phyloP scores from a whole-genome alignment of 2,329 filamentous ascomycete species.

The Lasiodiplodia sp. region DNA sequence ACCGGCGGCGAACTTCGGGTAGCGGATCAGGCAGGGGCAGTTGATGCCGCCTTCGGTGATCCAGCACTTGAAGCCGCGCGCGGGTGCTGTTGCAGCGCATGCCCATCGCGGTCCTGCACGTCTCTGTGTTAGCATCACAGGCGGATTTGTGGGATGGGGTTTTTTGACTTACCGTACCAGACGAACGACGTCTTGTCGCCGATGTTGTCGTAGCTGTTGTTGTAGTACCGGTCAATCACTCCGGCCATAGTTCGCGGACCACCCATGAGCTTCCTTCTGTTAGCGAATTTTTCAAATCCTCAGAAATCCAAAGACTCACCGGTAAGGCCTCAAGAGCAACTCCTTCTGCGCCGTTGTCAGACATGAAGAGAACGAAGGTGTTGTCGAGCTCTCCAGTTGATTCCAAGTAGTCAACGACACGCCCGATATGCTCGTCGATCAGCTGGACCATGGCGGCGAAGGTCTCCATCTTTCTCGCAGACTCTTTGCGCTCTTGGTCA shows the following conservation, averaged over 20 bases:
- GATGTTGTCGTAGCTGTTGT: slow-evolving; percentile 49
- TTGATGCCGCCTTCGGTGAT: slow-evolving; percentile 44
- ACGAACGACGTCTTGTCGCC: slow-evolving; percentile 44
- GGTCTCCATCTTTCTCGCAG: slow-evolving; percentile 46
- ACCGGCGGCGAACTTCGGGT: slow-evolving; percentile 33
- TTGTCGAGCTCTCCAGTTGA: slow-evolving; percentile 44
- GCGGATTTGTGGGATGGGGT: no score
- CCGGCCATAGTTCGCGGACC: no score
- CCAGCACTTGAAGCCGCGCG: slow-evolving; percentile 36
- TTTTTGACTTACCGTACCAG: slow-evolving; percentile 42
- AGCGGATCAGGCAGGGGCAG: slow-evolving; percentile 47
- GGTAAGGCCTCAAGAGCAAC: slow-evolving; percentile 40
- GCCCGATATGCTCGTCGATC: slow-evolving; percentile 45
- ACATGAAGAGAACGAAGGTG: slow-evolving; percentile 50
- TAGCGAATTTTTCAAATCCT: no score
- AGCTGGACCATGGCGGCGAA: slow-evolving; percentile 47
- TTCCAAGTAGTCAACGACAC: slow-evolving; percentile 42
- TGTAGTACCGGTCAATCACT: no score
- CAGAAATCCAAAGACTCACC: slow-evolving; percentile 21
- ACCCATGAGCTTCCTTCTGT: no score
- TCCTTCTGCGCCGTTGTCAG: slow-evolving; percentile 49
- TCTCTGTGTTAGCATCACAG: no score
- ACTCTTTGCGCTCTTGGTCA: slow-evolving; percentile 49
- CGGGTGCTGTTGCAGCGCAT: slow-evolving; percentile 35
- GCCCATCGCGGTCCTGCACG: slow-evolving; percentile 40